A percentile compares a stretch with the other conserved stretches of the same genome.
These are phyloP conservation scores for Avicennia marina DNA, from an alignment of 257 asterid species.

Conservation along the genomic window DNA sequence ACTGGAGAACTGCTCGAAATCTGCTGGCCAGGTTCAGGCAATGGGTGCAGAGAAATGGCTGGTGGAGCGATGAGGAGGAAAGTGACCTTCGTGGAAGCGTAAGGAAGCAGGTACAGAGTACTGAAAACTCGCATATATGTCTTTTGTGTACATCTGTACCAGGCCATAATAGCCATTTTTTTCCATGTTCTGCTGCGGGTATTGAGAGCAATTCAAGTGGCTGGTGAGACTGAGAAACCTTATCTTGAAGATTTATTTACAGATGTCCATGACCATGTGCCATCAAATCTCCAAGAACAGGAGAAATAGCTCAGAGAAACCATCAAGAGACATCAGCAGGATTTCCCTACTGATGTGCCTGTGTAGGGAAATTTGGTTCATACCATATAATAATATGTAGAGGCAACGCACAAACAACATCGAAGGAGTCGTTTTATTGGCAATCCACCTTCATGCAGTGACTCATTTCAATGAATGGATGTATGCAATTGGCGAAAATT, in stretches of 20 bases:
- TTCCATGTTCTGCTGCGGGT: neutral
- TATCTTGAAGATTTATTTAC: neutral
- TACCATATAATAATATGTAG: too few species aligned
- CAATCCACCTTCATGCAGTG: too few species aligned
- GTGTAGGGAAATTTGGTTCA: too few species aligned
- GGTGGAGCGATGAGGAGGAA: neutral
- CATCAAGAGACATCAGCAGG: conserved; percentile 50
- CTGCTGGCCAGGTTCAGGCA: neutral
- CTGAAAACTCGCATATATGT: too few species aligned
- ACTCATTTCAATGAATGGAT: too few species aligned
- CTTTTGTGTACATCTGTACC: too few species aligned
- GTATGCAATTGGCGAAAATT: too few species aligned
- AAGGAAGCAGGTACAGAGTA: neutral
- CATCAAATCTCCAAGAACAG: conserved; percentile 41
- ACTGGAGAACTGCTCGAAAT: neutral
- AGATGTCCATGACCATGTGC: neutral
- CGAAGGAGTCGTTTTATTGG: too few species aligned
- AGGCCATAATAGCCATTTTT: too few species aligned
- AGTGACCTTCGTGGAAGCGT: neutral
- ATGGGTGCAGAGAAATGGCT: neutral
- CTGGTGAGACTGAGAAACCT: neutral
- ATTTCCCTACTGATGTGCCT: conserved; percentile 23
- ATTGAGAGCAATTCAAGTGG: neutral
- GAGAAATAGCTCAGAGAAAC: conserved; percentile 58
- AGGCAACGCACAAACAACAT: too few species aligned